Percentiles rank a stretch among this genome's conserved stretches.
These are phyloP conservation scores for Podaxis sp. DNA, from an alignment of 768 basidiomycete genomes.

Conservation along the genomic window DNA sequence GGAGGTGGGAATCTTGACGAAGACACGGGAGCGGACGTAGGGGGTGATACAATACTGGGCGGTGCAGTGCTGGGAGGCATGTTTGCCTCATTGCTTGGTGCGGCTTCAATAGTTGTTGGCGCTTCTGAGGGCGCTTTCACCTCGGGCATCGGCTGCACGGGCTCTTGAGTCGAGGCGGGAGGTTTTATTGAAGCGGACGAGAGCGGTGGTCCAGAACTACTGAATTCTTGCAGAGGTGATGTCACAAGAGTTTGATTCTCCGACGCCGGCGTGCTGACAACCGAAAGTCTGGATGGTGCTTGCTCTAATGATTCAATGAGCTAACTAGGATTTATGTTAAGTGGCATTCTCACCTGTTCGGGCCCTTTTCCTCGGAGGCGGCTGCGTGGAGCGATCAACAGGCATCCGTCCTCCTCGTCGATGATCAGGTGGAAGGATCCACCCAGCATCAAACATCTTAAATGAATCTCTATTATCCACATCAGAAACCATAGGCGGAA, in stretches of 20 bases:
- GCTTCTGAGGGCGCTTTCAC: background rate
- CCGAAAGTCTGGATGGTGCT: conserved; percentile 39
- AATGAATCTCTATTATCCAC: conserved; percentile 74
- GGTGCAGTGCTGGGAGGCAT: background rate
- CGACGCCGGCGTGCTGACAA: conserved; percentile 40
- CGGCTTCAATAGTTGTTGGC: background rate
- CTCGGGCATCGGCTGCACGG: background rate
- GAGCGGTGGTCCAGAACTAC: conserved; percentile 2
- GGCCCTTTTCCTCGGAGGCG: conserved; percentile 52
- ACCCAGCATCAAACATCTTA: conserved; percentile 78
- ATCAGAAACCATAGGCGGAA: conserved; percentile 60
- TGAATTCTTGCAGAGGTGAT: conserved; percentile 17
- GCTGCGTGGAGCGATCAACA: conserved; percentile 38
- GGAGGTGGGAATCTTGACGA: background rate
- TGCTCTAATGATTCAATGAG: conserved; percentile 24
- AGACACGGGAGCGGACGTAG: background rate
- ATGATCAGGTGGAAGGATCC: conserved; percentile 78
- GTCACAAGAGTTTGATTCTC: conserved; percentile 37
- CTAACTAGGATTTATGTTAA: conserved; percentile 3
- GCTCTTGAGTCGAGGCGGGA: background rate
- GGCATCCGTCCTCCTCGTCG: conserved; percentile 54
- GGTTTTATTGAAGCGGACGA: conserved; percentile 19
- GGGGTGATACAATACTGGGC: background rate
- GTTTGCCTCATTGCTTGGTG: background rate
- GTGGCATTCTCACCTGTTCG: conserved; percentile 35